Conservation (phyloP, 2,329 filamentous ascomycete species). For the Fusarium sp. region DNA sequence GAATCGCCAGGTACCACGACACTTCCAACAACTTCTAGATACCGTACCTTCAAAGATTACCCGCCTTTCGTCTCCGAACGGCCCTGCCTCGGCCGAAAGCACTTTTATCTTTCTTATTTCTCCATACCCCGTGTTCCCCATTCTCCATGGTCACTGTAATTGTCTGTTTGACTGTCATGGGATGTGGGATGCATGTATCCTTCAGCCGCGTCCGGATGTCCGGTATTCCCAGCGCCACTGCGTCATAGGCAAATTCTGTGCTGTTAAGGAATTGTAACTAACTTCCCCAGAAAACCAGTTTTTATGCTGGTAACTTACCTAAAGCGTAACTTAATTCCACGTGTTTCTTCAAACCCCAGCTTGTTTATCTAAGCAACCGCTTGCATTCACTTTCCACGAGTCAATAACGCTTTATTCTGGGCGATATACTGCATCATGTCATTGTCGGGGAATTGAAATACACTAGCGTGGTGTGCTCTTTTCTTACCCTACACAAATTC, state of each 20-base stretch:
- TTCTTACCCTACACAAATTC: neutral
- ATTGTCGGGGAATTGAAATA: slow-evolving; percentile 10
- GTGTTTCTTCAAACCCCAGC: neutral
- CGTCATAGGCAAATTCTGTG: slow-evolving; percentile 5
- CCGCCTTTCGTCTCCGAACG: slow-evolving; percentile 14
- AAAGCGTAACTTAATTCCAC: neutral
- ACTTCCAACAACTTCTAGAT: neutral
- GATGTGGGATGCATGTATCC: neutral
- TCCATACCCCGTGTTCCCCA: slow-evolving; percentile 16
- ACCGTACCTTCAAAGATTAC: neutral
- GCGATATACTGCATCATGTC: neutral
- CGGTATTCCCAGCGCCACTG: slow-evolving; percentile 20
- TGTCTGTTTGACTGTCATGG: neutral
- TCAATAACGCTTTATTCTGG: neutral
- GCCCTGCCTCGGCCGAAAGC: slow-evolving; percentile 35
- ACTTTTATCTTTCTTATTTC: neutral
- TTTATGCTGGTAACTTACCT: neutral
- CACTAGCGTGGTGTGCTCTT: neutral
- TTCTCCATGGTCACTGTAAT: neutral
- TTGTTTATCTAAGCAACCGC: neutral
- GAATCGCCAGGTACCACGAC: neutral
- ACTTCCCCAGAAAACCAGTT: slow-evolving; percentile 13
- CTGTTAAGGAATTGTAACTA: neutral
- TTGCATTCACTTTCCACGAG: neutral
- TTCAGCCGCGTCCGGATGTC: neutral